These are phyloP conservation scores for Monilinia vaccinii-corymbosi DNA, from an alignment of 2,329 filamentous ascomycete species.

Conservation along the genomic window DNA sequence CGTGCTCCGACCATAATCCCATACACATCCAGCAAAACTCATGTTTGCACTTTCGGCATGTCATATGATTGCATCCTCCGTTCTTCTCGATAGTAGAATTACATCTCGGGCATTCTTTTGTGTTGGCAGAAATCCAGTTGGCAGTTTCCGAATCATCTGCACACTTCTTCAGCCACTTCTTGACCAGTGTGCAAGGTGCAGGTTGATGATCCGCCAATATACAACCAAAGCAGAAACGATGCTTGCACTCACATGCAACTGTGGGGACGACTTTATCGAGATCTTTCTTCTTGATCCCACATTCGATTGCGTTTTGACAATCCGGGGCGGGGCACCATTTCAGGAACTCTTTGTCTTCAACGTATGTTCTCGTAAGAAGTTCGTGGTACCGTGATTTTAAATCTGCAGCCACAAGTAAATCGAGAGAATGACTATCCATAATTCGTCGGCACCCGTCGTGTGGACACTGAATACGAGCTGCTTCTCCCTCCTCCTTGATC, in stretches of 20 bases:
- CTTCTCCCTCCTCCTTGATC: conserved; percentile 91
- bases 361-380: conserved; percentile 85
- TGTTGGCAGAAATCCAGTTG: conserved; percentile 99
- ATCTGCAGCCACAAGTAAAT: conserved; percentile 58
- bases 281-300: conserved; percentile 78
- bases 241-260: conserved; percentile 74
- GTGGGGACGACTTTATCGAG: conserved; percentile 79
- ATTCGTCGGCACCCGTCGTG: conserved; percentile 80
- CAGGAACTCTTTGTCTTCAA: conserved; percentile 90
- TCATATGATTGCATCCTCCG: conserved; percentile 97
- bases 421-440: conserved; percentile 80
- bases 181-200: conserved; percentile 82
- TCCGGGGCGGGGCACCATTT: conserved; percentile 99
- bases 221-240: conserved; percentile 93
- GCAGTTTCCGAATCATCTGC: conserved; percentile 97
- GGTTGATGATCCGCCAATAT: conserved; percentile 85
- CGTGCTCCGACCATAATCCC: conserved; percentile 97
- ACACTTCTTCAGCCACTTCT: conserved; percentile 95
- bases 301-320: conserved; percentile 88
- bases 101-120: conserved; percentile 95
- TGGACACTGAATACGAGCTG: conserved; percentile 88
- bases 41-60: conserved; percentile 87
- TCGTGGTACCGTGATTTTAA: conserved; percentile 63
- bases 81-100: conserved; percentile 99
- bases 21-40: conserved; percentile 99